phyloP scores from a whole-genome alignment of 306 rosid genomes.

The Vigna radiata region DNA sequence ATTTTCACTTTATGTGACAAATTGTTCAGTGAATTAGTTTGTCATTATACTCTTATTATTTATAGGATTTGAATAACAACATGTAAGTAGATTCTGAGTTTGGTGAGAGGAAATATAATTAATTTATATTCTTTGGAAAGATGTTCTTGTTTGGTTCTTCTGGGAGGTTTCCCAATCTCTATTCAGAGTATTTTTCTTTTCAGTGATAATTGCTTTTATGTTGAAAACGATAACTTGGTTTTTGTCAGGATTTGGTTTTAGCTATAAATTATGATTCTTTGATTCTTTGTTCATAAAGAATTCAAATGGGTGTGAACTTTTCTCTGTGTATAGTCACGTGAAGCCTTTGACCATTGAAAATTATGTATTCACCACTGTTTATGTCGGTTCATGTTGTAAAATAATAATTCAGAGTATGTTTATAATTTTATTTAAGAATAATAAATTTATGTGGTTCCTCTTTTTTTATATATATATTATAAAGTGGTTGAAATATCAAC shows the following conservation, averaged over 20 bases:
- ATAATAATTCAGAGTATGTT: too few species aligned
- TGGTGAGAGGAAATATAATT: neutral
- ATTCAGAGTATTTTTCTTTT: neutral
- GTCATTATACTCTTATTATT: neutral
- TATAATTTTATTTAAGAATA: too few species aligned
- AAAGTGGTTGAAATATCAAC: too few species aligned
- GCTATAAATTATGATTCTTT: neutral
- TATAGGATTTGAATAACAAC: neutral
- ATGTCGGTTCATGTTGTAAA: neutral
- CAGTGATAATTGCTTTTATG: neutral
- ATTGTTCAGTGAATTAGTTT: slow-evolving; percentile 7
- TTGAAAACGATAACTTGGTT: neutral
- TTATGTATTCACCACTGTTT: neutral
- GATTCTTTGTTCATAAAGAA: slow-evolving; percentile 11
- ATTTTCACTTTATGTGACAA: slow-evolving; percentile 30
- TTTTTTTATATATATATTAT: too few species aligned
- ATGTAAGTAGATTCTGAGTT: neutral
- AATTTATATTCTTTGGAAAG: neutral
- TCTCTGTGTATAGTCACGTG: slow-evolving; percentile 23
- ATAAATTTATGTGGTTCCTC: too few species aligned
- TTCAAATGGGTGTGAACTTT: neutral
- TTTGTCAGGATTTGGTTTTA: neutral
- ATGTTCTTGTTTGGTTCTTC: neutral
- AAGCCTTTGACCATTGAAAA: slow-evolving; percentile 16
- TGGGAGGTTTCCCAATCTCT: neutral